A percentile compares a stretch with the other conserved stretches of the same genome.
These are phyloP conservation scores for Brassica carinata DNA, from an alignment of 345 rosid species.

Conservation along the genomic window DNA sequence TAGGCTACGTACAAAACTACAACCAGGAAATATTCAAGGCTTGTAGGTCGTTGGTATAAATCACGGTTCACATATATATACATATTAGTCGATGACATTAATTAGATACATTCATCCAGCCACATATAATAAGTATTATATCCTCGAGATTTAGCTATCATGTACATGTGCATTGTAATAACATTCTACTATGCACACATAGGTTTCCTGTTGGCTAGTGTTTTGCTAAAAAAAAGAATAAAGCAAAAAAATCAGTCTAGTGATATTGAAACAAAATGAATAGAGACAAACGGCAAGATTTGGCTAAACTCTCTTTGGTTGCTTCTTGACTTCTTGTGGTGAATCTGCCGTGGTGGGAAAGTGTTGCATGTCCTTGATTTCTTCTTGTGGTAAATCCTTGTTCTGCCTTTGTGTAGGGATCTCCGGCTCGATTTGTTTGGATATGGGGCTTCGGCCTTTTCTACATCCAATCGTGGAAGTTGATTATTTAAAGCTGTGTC, in stretches of 20 bases:
- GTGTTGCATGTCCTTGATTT: too few relatives aligned
- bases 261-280: too few relatives aligned
- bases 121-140: slow-evolving; percentile 15
- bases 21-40: background rate
- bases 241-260: too few relatives aligned
- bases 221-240: too few relatives aligned
- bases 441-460: background rate
- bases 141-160: background rate
- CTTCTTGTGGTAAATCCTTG: too few relatives aligned
- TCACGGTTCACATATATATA: background rate
- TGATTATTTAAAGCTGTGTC: background rate
- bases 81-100: background rate
- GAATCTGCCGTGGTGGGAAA: too few relatives aligned
- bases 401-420: too few relatives aligned
- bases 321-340: too few relatives aligned
- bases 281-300: too few relatives aligned
- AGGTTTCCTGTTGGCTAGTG: too few relatives aligned
- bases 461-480: too few relatives aligned
- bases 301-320: too few relatives aligned
- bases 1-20: background rate
- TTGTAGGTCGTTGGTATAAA: background rate
- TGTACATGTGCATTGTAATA: background rate
- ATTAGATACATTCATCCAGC: background rate
- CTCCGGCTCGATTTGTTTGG: background rate
- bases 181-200: background rate